Percentiles rank a stretch among this genome's conserved stretches.
phyloP scores from a whole-genome alignment of 2,329 filamentous ascomycete species.

The Cyphellophora attinorum region DNA sequence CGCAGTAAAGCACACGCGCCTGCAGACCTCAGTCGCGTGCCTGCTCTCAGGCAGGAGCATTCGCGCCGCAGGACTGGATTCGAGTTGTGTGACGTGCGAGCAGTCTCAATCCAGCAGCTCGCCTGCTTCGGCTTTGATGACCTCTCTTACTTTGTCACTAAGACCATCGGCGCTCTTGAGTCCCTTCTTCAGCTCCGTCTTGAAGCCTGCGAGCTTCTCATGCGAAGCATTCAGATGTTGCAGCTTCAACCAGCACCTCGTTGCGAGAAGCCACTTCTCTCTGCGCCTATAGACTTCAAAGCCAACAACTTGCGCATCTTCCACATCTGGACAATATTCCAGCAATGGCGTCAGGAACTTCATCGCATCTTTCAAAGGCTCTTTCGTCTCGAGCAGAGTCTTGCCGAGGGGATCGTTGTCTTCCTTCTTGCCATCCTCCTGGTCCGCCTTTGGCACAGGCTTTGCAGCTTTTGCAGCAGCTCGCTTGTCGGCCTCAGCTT shows the following conservation, averaged over 20 bases:
- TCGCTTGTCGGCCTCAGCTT: constrained; percentile 71
- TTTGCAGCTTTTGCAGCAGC: constrained; percentile 70
- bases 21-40: too few relatives aligned
- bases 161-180: not conserved
- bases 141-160: not conserved
- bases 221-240: constrained; percentile 58
- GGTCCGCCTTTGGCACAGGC: constrained; percentile 47
- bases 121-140: not conserved
- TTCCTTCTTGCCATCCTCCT: constrained; percentile 65
- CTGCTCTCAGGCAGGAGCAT: too few relatives aligned
- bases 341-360: constrained; percentile 77
- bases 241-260: constrained; percentile 73
- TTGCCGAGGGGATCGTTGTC: constrained; percentile 80
- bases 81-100: too few relatives aligned
- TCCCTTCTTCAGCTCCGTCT: not conserved
- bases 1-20: too few relatives aligned
- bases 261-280: constrained; percentile 82
- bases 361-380: constrained; percentile 76
- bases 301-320: constrained; percentile 72
- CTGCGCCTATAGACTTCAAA: constrained; percentile 83
- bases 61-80: too few relatives aligned
- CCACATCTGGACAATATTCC: constrained; percentile 69
- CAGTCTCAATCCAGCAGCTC: not conserved
- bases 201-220: constrained; percentile 4
- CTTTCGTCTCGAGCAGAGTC: constrained; percentile 68